phyloP scores from a whole-genome alignment of 148 eudicot species.

The Dysphania ambrosioides region DNA sequence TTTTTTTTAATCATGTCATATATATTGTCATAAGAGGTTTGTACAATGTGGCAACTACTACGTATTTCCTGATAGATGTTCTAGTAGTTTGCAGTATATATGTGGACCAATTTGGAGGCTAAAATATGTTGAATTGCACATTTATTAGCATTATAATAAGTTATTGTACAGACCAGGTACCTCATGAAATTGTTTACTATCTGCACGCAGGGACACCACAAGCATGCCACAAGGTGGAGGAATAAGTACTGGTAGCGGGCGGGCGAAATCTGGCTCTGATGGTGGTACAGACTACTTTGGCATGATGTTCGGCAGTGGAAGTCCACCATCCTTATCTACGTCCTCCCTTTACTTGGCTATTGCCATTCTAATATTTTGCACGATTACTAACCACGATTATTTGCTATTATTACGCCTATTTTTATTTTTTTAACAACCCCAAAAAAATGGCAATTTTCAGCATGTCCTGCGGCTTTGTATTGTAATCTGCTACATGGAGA shows the following conservation, averaged over 20 bases:
- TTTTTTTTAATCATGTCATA: too few relatives aligned
- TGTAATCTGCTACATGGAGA: background rate
- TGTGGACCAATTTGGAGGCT: too few relatives aligned
- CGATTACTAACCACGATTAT: slow-evolving; percentile 15
- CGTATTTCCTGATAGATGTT: too few relatives aligned
- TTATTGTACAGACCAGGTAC: background rate
- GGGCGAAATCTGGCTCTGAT: slow-evolving; percentile 18
- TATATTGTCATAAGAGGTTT: too few relatives aligned
- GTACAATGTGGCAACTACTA: too few relatives aligned
- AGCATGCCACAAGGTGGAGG: slow-evolving; percentile 20
- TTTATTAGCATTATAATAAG: too few relatives aligned
- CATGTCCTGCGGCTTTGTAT: background rate
- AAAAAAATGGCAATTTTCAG: background rate
- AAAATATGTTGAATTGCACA: too few relatives aligned
- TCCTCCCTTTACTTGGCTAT: slow-evolving; percentile 9
- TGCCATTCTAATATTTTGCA: slow-evolving; percentile 22
- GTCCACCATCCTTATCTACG: slow-evolving; percentile 13
- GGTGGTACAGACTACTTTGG: slow-evolving; percentile 30
- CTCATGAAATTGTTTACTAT: background rate
- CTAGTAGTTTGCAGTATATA: too few relatives aligned
- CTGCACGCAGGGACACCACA: slow-evolving; percentile 18
- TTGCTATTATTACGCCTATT: slow-evolving; percentile 15
- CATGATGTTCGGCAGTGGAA: slow-evolving; percentile 29
- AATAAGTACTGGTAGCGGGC: slow-evolving; percentile 20
- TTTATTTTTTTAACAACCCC: too few relatives aligned